A percentile compares a stretch with the other conserved stretches of the same genome.
These are phyloP conservation scores for Citrus sinensis DNA, from an alignment of 345 rosid species.

Conservation along the genomic window DVS_A1.0 CM039163.1:30690001-30690500, in stretches of 20 bases:
- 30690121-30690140: not conserved
- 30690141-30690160: not conserved
- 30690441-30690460: conserved; percentile 19
- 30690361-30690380: conserved; percentile 67
- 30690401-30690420: conserved; percentile 20
- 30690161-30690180: not conserved
- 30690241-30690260: conserved; percentile 18
- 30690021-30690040: not conserved
- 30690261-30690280: conserved; percentile 42
- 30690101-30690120: not conserved
- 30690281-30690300: conserved; percentile 74
- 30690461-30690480: not conserved
- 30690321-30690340: conserved; percentile 71
- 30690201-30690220: conserved; percentile 32
- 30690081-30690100: conserved; percentile 16
- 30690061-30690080: not conserved
- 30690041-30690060: not conserved
- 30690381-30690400: conserved; percentile 66
- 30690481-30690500: not conserved
- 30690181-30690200: conserved; percentile 4
- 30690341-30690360: conserved; percentile 74
- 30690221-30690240: conserved; percentile 24
- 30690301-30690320: conserved; percentile 74
- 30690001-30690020: not conserved
- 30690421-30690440: conserved; percentile 18